Evolutionary conservation across 768 basidiomycete genomes (phyloP), one percentile per base, ranked within the genome.

Genomic region (Suillus subalutaceus): DNA sequence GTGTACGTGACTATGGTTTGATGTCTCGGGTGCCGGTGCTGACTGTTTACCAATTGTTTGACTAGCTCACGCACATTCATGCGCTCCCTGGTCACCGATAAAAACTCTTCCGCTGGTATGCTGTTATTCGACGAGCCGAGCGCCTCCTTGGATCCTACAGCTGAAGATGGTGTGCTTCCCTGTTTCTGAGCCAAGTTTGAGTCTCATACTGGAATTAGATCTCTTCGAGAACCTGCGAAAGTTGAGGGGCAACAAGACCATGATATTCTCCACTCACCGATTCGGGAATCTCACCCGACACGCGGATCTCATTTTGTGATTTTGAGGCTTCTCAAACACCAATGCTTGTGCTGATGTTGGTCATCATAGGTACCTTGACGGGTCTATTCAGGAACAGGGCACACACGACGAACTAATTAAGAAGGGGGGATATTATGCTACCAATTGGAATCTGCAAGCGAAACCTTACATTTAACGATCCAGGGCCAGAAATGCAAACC

Each of bases 51-150:
- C 13, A 15, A 44, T n/a, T 30, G 48, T 59, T 12, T 57, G 12
- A 9, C 26, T 65, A 89, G 88, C 63, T 87, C 90, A 13, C 82
- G 89, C 46, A 88, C 83, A 16, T 91, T 91, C 72, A 91, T 91
- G 89, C 84, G 87, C n/a, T 84, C 86, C 4, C 80, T 87, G 30
- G 74, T 81, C n/a, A 80, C 84, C 3, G 77, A 75, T 48, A 64
- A 61, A 2, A 81, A 85, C 62, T 70, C 81, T 12, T 73, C 75
- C 18, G 85, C 89, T 10, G 88, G 89, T 0, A 74, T 91, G 32
- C 72, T 91, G 41, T 79, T 90, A 23, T 91, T 90, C 68, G 90
- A 92, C 65, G 89, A 92, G 66, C 90, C 90, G 0, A 89, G 88
- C 35, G 90, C 90, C 4, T 87, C 89, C 66, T 79, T 91, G 50